phyloP scores from a whole-genome alignment of 768 basidiomycete genomes.

The Holtermannia corniformis region DNA sequence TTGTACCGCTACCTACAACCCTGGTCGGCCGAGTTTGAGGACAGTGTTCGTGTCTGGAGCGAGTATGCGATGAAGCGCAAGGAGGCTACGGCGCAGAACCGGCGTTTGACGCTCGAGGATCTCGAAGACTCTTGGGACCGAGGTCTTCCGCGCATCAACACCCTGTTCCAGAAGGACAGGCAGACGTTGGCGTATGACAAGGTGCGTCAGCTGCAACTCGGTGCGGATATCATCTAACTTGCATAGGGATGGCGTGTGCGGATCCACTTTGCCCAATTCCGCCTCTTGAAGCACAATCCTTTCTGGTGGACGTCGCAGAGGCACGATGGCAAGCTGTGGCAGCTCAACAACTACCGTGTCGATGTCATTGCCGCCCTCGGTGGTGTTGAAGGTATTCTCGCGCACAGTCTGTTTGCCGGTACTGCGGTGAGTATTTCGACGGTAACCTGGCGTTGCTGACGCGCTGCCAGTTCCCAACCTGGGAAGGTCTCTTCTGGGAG shows the following conservation, averaged over 20 bases:
- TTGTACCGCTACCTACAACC: conserved; percentile 93
- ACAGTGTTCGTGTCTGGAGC: conserved; percentile 97
- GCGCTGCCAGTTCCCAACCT: background rate
- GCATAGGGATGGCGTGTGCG: conserved; percentile 99
- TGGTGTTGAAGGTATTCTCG: conserved; percentile 55
- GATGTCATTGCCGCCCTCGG: conserved; percentile 84
- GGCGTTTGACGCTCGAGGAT: conserved; percentile 91
- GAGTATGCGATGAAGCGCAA: conserved; percentile 99
- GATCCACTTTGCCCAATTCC: conserved; percentile 97
- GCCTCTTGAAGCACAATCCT: conserved; percentile 62
- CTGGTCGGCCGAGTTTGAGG: conserved; percentile 95
- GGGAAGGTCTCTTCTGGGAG: conserved; percentile 84
- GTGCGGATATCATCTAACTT: no score
- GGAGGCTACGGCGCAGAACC: conserved; percentile 98
- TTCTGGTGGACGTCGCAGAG: conserved; percentile 99
- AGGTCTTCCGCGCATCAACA: conserved; percentile 77
- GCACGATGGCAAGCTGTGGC: conserved; percentile 93
- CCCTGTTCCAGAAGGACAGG: conserved; percentile 95
- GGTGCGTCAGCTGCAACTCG: no score
- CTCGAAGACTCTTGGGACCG: conserved; percentile 83
- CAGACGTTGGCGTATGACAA: conserved; percentile 97
- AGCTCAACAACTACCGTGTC: conserved; percentile 95
- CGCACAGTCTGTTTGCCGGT: conserved; percentile 94
- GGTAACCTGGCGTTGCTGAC: conserved; percentile 44
- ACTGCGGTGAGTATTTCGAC: conserved; percentile 90